Conservation (phyloP, 305 asterid species). For the Rubia tinctorum region DNA sequence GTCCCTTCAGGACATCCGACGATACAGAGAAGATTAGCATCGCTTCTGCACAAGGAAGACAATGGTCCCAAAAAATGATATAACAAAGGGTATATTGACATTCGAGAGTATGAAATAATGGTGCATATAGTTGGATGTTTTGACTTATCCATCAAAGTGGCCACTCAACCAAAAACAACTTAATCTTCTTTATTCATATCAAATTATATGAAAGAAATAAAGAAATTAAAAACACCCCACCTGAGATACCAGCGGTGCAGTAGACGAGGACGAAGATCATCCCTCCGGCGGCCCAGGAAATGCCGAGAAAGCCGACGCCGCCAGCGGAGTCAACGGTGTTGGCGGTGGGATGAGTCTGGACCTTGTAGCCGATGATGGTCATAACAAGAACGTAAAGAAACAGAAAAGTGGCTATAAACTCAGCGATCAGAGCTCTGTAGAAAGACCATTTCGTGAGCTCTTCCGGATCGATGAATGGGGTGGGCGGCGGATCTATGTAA, state of each 20-base stretch:
- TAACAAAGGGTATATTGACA: neutral
- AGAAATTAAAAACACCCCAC: slow-evolving; percentile 27
- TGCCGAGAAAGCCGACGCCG: slow-evolving; percentile 75
- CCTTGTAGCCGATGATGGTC: slow-evolving; percentile 9
- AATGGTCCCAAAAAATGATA: neutral
- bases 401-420: slow-evolving; percentile 4
- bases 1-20: too few relatives aligned
- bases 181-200: neutral
- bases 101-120: neutral
- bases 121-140: neutral
- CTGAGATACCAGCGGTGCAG: slow-evolving; percentile 93
- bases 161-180: neutral
- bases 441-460: slow-evolving; percentile 34
- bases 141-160: neutral
- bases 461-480: neutral
- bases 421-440: slow-evolving; percentile 43
- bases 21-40: too few relatives aligned
- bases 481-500: slow-evolving; percentile 3
- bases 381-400: slow-evolving; percentile 5
- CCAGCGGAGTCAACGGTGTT: slow-evolving; percentile 36
- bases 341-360: slow-evolving; percentile 10
- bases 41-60: too few relatives aligned
- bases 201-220: neutral
- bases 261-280: slow-evolving; percentile 74
- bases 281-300: slow-evolving; percentile 88